These are phyloP conservation scores for Liquidambar formosana DNA, from an alignment of 164 flowering plant species.

Conservation along the genomic window DNA sequence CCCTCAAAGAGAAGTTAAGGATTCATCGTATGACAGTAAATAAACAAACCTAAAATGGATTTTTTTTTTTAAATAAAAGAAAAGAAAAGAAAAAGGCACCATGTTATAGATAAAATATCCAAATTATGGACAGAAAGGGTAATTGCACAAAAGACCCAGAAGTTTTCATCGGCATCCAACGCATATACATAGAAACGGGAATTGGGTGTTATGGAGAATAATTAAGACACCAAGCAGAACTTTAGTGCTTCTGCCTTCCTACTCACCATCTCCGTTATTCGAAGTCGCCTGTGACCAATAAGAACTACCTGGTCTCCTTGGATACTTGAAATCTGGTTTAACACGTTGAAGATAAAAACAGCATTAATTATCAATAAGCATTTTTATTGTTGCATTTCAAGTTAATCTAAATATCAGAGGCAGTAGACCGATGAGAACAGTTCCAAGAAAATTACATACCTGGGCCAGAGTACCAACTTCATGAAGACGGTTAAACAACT, in stretches of 20 bases:
- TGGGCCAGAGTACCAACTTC: slow-evolving; percentile 98
- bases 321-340: slow-evolving; percentile 75
- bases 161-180: neutral
- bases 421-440: neutral
- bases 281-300: slow-evolving; percentile 90
- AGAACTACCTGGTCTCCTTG: slow-evolving; percentile 91
- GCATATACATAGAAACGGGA: neutral
- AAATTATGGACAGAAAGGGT: neutral
- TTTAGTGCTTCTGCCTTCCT: neutral
- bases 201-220: neutral
- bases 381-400: neutral
- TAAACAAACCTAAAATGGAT: neutral
- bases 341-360: slow-evolving; percentile 8
- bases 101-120: neutral
- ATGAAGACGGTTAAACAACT: slow-evolving; percentile 81
- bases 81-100: too few relatives aligned
- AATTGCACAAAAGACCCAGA: neutral
- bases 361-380: neutral
- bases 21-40: neutral
- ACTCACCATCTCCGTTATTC: slow-evolving; percentile 93
- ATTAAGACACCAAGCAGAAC: neutral
- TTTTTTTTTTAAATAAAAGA: too few relatives aligned
- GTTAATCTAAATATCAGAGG: neutral
- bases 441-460: slow-evolving; percentile 37
- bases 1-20: neutral